Evolutionary conservation across 1,139 yeast genomes (phyloP), one percentile per base, ranked within the genome.

Genomic region (Wickerhamomyces sp.): DNA sequence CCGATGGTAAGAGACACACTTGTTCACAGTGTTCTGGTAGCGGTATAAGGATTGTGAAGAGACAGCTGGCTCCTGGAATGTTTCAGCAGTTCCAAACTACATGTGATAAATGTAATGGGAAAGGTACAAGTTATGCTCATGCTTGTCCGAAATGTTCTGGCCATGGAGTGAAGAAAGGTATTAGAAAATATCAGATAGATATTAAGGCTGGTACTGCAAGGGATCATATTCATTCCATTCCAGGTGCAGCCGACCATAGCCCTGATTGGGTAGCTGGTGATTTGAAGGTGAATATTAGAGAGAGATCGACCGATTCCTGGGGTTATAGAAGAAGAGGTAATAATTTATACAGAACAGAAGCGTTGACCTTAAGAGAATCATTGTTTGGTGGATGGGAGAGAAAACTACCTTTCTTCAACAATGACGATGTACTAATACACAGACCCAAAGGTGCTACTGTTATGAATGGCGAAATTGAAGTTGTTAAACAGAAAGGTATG

Each of bases 61-160:
- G 84, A 47, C 95, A 89, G 60, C 63, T 92, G 48, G 97, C 88
- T 0, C 95, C 95, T 9, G 92, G 92, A 7, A 86, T 92, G 88
- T 68, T 86, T 45, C 97, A 90, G 61, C 87, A 84, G 47, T 72
- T 89, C 51, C 90, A 86, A 57, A 74, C 80, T 38, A 72, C 72
- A 13, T 92, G 98, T 70, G 89, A 84, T 43, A 67, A 65, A 40
- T 92, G 98, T 68, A 65, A 69, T 15, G 98, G 98, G 28, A 67
- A 70, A 38, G 98, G 98, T 10, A 68, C 76, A 41, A 64, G 70
- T 12, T 81, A 88, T 36, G 67, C 73, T 36, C 67, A 80, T 48
- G 72, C 74, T 33, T 92, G 98, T 67, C 59, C 67, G 18, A 63
- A 59, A 22, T 92, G 98, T 63, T 63, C 68, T 8, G 98, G 98